Conservation (phyloP, 2,329 filamentous ascomycete genomes). For the Aaosphaeria pasadenensis region DNA sequence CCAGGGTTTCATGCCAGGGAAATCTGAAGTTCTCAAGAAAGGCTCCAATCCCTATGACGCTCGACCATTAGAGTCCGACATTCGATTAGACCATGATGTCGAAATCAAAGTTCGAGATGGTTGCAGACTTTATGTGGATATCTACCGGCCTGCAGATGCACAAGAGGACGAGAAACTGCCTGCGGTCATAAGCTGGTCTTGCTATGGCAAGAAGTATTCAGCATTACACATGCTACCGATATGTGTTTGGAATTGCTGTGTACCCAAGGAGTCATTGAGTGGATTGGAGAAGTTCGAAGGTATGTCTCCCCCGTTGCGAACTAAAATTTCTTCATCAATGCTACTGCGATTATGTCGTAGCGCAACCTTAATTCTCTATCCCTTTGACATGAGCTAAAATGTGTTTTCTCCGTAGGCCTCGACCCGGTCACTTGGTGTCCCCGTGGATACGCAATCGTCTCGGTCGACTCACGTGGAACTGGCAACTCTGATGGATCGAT, state of each 20-base stretch:
- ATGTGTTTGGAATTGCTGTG: slow-evolving; percentile 40
- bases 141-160: slow-evolving; percentile 11
- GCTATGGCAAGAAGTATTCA: slow-evolving; percentile 46
- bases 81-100: neutral
- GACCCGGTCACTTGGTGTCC: neutral
- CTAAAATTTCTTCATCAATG: too few species aligned
- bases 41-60: slow-evolving; percentile 38
- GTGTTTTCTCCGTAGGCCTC: neutral
- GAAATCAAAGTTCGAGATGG: neutral
- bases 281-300: slow-evolving; percentile 45
- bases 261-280: slow-evolving; percentile 19
- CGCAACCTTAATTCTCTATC: too few species aligned
- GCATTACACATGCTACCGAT: slow-evolving; percentile 40
- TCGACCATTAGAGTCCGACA: neutral
- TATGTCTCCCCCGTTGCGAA: neutral
- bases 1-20: slow-evolving; percentile 38
- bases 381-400: too few species aligned
- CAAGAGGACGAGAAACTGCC: slow-evolving; percentile 36
- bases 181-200: slow-evolving; percentile 44
- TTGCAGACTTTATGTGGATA: neutral
- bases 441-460: neutral
- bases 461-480: neutral
- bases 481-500: neutral
- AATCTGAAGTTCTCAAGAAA: slow-evolving; percentile 37
- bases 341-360: too few species aligned